phyloP scores from a whole-genome alignment of 108 stramenopile genomes.

The Stephanodiscus triporus region DNA sequence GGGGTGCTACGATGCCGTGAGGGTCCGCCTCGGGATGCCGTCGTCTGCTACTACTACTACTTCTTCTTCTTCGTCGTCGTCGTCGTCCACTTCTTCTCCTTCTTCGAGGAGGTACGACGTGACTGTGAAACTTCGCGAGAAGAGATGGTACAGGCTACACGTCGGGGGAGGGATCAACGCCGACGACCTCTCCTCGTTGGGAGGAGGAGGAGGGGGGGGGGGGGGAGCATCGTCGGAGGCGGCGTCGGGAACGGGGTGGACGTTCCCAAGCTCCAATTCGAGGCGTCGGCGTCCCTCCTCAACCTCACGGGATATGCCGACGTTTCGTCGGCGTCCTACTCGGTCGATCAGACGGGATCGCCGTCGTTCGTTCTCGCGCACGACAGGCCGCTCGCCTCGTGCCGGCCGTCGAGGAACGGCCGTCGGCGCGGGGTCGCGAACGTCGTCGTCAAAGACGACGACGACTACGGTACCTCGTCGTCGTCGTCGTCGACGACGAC shows the following conservation, averaged over 20 bases:
- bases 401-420: no score
- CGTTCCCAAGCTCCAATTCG: constrained; percentile 81
- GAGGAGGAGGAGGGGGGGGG: constrained; percentile 13
- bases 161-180: constrained; percentile 83
- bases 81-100: background rate
- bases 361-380: constrained; percentile 55
- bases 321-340: constrained; percentile 60
- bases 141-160: constrained; percentile 82
- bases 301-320: constrained; percentile 78
- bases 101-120: constrained; percentile 29
- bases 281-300: constrained; percentile 61
- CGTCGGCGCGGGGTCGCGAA: no score
- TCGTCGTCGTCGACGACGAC: background rate
- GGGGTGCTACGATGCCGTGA: constrained; percentile 72
- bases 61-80: background rate
- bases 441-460: no score
- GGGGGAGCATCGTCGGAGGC: background rate
- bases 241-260: constrained; percentile 17
- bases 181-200: constrained; percentile 58
- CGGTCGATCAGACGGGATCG: constrained; percentile 71
- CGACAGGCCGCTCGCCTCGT: constrained; percentile 72
- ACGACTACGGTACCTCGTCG: constrained; percentile 1
- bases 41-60: background rate
- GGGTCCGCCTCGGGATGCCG: constrained; percentile 52
- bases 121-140: constrained; percentile 71